These are phyloP conservation scores for Paracoccidioides lutzii DNA, from an alignment of 2,329 filamentous ascomycete genomes.

Conservation along the genomic window DNA sequence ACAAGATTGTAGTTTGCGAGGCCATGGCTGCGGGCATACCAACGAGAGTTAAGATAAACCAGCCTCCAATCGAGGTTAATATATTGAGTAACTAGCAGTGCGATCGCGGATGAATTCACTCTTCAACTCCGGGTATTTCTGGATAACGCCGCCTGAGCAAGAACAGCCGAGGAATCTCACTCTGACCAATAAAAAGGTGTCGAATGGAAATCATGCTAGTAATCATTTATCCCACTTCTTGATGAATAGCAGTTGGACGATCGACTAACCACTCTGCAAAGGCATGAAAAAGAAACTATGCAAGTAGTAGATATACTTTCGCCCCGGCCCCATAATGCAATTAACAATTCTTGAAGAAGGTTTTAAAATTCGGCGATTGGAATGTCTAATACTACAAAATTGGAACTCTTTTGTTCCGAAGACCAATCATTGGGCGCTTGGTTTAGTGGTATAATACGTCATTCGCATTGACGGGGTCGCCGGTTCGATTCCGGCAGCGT, in stretches of 20 bases:
- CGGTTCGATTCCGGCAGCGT: constrained; percentile 1
- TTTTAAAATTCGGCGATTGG: background rate
- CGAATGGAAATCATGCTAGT: constrained; percentile 1
- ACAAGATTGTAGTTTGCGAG: constrained; percentile 16
- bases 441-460: constrained; percentile 1
- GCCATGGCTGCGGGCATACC: constrained; percentile 18
- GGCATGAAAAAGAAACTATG: background rate
- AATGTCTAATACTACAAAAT: background rate
- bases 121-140: background rate
- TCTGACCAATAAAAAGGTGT: constrained; percentile 4
- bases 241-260: background rate
- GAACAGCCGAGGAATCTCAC: constrained; percentile 6
- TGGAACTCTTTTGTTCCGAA: too few relatives aligned
- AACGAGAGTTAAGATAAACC: background rate
- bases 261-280: background rate
- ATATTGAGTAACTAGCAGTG: too few relatives aligned
- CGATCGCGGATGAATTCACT: background rate
- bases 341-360: background rate
- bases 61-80: background rate
- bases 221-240: background rate
- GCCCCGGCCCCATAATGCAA: background rate
- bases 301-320: background rate
- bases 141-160: constrained; percentile 2
- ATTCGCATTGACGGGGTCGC: constrained; percentile 1
- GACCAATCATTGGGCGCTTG: background rate